Evolutionary conservation across 495 filamentous ascomycete genomes (phyloP).

Genomic region (Aspergillus conjunctus): DNA sequence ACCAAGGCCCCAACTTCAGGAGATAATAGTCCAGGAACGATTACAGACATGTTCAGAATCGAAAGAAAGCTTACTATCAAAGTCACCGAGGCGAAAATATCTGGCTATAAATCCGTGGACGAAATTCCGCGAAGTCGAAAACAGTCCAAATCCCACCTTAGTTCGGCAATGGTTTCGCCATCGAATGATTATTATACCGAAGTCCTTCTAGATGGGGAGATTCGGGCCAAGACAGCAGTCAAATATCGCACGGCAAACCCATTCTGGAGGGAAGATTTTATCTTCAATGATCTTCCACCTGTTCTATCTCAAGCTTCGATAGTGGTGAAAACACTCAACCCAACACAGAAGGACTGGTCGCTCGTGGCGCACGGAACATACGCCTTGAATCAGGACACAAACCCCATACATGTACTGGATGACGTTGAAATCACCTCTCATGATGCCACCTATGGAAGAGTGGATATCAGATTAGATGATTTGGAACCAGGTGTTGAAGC

Average conservation of each 20-base stretch:
- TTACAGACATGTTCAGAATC: slow-evolving; percentile 65
- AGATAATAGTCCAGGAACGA: slow-evolving; percentile 20
- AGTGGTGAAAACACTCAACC: slow-evolving; percentile 69
- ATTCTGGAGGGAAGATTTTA: slow-evolving; percentile 93
- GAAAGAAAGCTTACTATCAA: slow-evolving; percentile 61
- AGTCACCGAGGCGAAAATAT: slow-evolving; percentile 63
- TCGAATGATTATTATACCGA: slow-evolving; percentile 75
- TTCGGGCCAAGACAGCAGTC: slow-evolving; percentile 80
- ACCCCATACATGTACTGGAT: slow-evolving; percentile 46
- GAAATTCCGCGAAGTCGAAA: slow-evolving; percentile 44
- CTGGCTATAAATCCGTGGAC: slow-evolving; percentile 33
- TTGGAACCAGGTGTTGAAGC: slow-evolving; percentile 74
- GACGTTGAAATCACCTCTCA: slow-evolving; percentile 56
- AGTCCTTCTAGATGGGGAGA: slow-evolving; percentile 87
- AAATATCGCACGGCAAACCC: slow-evolving; percentile 81
- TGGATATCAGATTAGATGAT: slow-evolving; percentile 85
- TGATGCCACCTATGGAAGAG: slow-evolving; percentile 68
- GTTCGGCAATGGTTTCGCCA: slow-evolving; percentile 32
- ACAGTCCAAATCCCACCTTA: slow-evolving; percentile 41
- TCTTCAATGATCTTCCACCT: slow-evolving; percentile 81
- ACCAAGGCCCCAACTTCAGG: slow-evolving; percentile 29
- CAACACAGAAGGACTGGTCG: slow-evolving; percentile 56
- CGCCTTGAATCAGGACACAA: slow-evolving; percentile 45
- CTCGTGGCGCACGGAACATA: slow-evolving; percentile 51
- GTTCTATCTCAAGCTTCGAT: slow-evolving; percentile 79